These are phyloP conservation scores for Ogataea ganodermae DNA, from an alignment of 805 yeast species.

Conservation along the genomic window DNA sequence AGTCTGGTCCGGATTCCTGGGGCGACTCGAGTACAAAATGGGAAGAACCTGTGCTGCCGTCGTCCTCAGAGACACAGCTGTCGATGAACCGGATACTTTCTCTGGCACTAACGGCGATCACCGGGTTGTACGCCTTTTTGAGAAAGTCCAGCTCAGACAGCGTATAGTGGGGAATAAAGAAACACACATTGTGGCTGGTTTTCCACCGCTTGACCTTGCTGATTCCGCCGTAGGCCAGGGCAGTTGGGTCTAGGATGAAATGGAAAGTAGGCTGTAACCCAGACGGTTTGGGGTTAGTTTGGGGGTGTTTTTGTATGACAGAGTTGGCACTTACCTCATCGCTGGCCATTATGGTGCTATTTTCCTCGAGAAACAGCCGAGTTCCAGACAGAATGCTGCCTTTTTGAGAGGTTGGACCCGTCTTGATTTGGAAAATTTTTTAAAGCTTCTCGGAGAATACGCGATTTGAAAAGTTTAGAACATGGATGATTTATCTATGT, in stretches of 20 bases:
- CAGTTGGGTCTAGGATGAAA: constrained; percentile 66
- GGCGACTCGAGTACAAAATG: constrained; percentile 42
- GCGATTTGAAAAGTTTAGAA: background rate
- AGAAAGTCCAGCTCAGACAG: constrained; percentile 61
- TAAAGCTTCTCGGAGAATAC: background rate
- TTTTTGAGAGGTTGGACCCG: background rate
- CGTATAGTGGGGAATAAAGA: constrained; percentile 58
- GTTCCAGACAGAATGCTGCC: background rate
- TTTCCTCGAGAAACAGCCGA: background rate
- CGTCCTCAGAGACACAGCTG: constrained; percentile 24
- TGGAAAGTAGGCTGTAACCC: constrained; percentile 20
- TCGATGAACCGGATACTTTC: constrained; percentile 67
- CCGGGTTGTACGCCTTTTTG: constrained; percentile 50
- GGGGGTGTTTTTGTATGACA: background rate
- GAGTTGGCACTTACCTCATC: constrained; percentile 2
- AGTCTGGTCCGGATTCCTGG: constrained; percentile 48
- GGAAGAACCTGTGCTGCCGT: constrained; percentile 15
- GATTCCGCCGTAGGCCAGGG: constrained; percentile 62
- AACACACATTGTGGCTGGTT: constrained; percentile 39
- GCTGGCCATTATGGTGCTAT: background rate
- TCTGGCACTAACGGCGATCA: constrained; percentile 63
- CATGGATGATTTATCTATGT: background rate
- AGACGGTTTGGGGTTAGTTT: background rate
- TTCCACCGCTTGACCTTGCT: constrained; percentile 70
- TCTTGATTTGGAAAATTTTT: constrained; percentile 2